Percentiles rank a stretch among this genome's conserved stretches.
Evolutionary conservation across 2,329 filamentous ascomycete species (phyloP).

Genomic region (Fusarium armeniacum): DNA sequence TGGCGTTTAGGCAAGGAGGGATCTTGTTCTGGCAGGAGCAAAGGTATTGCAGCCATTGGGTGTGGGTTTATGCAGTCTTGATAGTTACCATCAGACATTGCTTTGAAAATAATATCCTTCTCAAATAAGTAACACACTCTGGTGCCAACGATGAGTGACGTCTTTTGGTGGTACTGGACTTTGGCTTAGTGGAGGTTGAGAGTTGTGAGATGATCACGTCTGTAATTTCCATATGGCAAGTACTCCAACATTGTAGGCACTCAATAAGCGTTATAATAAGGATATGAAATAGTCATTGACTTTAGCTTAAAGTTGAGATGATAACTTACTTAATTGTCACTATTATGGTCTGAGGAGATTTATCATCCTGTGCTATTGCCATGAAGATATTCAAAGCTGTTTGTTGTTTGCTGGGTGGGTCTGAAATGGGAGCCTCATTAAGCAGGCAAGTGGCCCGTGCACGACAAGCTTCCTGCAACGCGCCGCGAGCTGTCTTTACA

Average conservation of each 20-base stretch:
- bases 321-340: not conserved
- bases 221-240: not conserved
- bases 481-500: slow-evolving; percentile 44
- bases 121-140: not conserved
- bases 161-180: slow-evolving; percentile 14
- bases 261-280: not conserved
- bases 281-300: rapidly evolving
- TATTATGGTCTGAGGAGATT: not conserved
- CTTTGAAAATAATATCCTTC: slow-evolving; percentile 16
- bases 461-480: slow-evolving; percentile 41
- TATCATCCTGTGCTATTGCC: not conserved
- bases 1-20: slow-evolving; percentile 45
- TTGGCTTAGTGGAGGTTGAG: slow-evolving; percentile 4
- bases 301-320: not conserved
- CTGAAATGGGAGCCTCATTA: slow-evolving; percentile 21
- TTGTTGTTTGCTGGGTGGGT: slow-evolving; percentile 5
- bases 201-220: not conserved
- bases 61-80: slow-evolving; percentile 18
- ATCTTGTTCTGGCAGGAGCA: slow-evolving; percentile 29
- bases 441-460: slow-evolving; percentile 33
- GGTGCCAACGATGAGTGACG: slow-evolving; percentile 9
- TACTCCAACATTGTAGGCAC: not conserved
- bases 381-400: slow-evolving; percentile 1
- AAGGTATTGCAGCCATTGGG: slow-evolving; percentile 20
- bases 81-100: slow-evolving; percentile 16